Evolutionary conservation across 192 early-diverging fungal species (phyloP).

Genomic region (Umbelopsis isabellina): DNA sequence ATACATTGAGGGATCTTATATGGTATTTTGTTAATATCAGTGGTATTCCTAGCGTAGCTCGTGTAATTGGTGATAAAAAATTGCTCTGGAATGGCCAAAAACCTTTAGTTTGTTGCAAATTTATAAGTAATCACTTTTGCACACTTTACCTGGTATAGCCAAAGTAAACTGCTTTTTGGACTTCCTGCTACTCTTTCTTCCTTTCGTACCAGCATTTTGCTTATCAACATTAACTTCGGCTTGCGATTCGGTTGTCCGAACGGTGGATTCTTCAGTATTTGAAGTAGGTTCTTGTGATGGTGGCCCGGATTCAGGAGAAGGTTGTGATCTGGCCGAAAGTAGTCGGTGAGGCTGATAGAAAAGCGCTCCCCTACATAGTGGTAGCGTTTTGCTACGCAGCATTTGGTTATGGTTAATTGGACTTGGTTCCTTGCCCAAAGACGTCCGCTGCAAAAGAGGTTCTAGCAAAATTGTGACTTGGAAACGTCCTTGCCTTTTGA

Average conservation of each 20-base stretch:
- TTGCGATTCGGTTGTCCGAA: neutral
- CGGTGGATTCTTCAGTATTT: slow-evolving; percentile 3
- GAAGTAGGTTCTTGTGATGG: slow-evolving; percentile 11
- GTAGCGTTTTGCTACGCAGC: slow-evolving; percentile 16
- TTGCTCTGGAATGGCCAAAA: neutral
- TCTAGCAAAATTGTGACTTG: slow-evolving; percentile 12
- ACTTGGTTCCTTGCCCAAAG: neutral
- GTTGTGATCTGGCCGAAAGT: neutral
- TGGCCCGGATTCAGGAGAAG: neutral
- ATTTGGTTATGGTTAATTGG: neutral
- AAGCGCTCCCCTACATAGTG: neutral
- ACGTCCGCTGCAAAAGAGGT: too few relatives aligned
- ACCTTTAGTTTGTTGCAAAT: neutral
- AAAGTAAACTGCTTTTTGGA: slow-evolving; percentile 3
- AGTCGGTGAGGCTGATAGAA: neutral
- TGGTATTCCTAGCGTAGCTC: neutral
- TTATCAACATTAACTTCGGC: neutral
- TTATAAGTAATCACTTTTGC: neutral
- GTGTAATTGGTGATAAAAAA: slow-evolving; percentile 7
- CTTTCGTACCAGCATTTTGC: neutral
- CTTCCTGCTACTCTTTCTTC: neutral
- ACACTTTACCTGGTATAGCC: neutral
- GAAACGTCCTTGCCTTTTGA: neutral
- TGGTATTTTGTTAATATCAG: slow-evolving; percentile 6
- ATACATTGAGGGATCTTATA: slow-evolving; percentile 17